Conservation (phyloP, 2,329 filamentous ascomycete species). For the Penicillium expansum region DNA sequence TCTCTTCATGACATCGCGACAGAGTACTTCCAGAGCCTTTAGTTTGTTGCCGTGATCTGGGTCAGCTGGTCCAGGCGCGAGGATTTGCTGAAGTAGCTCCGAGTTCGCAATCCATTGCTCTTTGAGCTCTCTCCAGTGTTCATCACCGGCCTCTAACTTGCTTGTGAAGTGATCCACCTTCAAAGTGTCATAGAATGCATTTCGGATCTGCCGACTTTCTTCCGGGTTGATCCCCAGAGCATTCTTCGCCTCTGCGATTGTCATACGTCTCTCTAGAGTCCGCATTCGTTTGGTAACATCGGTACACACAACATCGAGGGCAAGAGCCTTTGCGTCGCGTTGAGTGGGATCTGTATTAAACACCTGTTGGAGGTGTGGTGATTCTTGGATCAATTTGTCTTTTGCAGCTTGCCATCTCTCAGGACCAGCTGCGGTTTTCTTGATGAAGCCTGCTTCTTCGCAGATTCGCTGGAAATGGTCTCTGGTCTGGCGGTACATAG, state of each 20-base stretch:
- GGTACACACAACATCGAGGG: constrained; percentile 74
- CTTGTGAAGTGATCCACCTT: constrained; percentile 65
- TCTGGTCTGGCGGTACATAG: constrained; percentile 63
- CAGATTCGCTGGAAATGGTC: constrained; percentile 70
- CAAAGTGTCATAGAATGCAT: constrained; percentile 64
- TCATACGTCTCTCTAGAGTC: constrained; percentile 63
- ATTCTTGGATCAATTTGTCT: constrained; percentile 62
- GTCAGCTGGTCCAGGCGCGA: constrained; percentile 53
- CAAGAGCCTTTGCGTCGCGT: constrained; percentile 62
- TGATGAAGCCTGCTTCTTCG: constrained; percentile 62
- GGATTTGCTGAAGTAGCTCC: constrained; percentile 53
- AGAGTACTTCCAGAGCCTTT: constrained; percentile 67
- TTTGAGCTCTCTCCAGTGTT: constrained; percentile 70
- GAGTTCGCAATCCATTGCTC: constrained; percentile 63
- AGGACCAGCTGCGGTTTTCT: constrained; percentile 72
- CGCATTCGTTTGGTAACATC: constrained; percentile 81
- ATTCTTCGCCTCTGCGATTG: constrained; percentile 72
- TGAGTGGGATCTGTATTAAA: constrained; percentile 60
- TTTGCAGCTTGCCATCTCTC: constrained; percentile 73
- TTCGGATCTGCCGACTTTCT: constrained; percentile 63
- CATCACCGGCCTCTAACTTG: constrained; percentile 68
- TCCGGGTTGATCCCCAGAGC: constrained; percentile 66
- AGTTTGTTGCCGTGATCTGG: constrained; percentile 55
- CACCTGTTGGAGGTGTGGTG: constrained; percentile 60
- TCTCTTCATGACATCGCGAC: constrained; percentile 74